A percentile compares a stretch with the other conserved stretches of the same genome.
These are phyloP conservation scores for Helianthus tuberosus DNA, from an alignment of 129 eudicot genomes.

Conservation along the genomic window DNA sequence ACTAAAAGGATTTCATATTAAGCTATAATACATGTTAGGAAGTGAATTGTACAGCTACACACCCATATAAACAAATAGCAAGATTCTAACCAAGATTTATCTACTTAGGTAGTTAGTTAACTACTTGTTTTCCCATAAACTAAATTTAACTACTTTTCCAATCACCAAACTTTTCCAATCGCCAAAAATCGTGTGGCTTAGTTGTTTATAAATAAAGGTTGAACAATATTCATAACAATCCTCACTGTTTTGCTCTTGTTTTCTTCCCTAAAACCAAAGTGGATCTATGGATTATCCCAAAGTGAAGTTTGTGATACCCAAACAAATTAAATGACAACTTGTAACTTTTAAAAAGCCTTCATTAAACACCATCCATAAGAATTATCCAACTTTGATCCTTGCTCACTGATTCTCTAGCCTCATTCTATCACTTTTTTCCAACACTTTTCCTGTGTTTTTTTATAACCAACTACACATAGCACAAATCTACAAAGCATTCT, in stretches of 20 bases:
- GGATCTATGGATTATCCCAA: background rate
- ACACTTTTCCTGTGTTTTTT: conserved; percentile 5
- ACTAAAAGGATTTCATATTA: too few species aligned
- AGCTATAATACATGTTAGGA: too few species aligned
- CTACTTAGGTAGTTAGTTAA: background rate
- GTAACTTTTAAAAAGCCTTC: background rate
- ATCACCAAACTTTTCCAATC: background rate
- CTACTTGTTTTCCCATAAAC: background rate
- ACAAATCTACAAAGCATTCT: conserved; percentile 18
- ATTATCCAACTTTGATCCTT: conserved; percentile 2
- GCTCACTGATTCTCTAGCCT: background rate
- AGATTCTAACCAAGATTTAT: background rate
- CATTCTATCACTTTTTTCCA: background rate
- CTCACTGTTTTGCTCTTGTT: background rate
- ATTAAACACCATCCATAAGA: background rate
- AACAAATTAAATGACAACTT: background rate
- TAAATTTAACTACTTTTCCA: background rate
- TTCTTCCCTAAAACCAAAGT: background rate
- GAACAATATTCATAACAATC: background rate
- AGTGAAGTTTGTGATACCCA: background rate
- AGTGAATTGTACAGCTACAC: too few species aligned
- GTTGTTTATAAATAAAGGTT: background rate
- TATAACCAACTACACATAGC: conserved; percentile 11
- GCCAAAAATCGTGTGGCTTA: background rate
- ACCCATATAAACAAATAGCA: too few species aligned